Evolutionary conservation across 495 filamentous ascomycete species (phyloP), one percentile per base, ranked within the genome.

Genomic region (Podospora australis): DNA sequence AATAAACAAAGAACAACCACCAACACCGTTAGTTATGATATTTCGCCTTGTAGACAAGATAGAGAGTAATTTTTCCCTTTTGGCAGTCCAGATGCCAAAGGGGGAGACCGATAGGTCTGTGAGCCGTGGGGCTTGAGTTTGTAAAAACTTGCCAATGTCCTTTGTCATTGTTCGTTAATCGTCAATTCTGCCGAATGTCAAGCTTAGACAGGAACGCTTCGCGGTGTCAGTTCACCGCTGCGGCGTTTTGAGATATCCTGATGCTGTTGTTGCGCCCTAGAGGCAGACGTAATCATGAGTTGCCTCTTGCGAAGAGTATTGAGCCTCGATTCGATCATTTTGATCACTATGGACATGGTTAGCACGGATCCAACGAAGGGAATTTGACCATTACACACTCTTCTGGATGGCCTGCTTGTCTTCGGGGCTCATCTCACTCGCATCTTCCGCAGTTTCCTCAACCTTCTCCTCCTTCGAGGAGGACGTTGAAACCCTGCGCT

Each of bases 321-420:
- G 17, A 73, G 64, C 42, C 71, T 59, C 29, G 45, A 41, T 30
- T 58, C 68, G 42, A 72, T 65, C 71, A 74, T 74, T 21, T 66
- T 55, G 36, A 74, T 71, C 69, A 74, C 71, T 74, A 44, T 0
- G 22, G 23, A 19, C 23, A 19, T 22, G 11, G 54, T 64, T 50
- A 63, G 53, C 35, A 39, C 6, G 32, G n/a, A 6, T 4, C 7
- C 11, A 6, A 14, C 17, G 10, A 20, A 13, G 9, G 20, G 35
- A 19, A 2, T 9, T 10, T 7, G 6, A 25, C 25, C 11, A 17
- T 20, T 1, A 51, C 65, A 36, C 58, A 89, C 86, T 69, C 62
- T 86, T 90, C 39, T 82, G 66, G 16, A 90, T 78, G 10, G 79
- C 70, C 57, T 83, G 76, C 54, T 84, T 81, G 64, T 91, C 86